phyloP scores from a whole-genome alignment of 208 protist species.

The Acanthamoeba lenticulata region DNA sequence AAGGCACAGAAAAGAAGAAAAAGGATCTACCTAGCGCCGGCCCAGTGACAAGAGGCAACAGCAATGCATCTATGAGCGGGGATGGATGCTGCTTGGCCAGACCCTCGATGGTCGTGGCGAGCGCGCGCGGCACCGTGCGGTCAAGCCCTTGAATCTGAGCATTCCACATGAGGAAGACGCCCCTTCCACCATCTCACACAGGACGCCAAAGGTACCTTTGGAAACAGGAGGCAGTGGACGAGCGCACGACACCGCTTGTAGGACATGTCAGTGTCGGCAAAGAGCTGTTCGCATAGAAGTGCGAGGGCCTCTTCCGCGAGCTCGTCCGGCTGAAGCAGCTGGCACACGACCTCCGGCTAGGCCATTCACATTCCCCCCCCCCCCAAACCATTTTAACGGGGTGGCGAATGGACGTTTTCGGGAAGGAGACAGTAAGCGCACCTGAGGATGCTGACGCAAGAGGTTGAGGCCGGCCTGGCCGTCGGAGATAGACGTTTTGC shows the following conservation, averaged over 20 bases:
- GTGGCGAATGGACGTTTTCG: background rate
- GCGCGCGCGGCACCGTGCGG: background rate
- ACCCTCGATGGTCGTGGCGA: background rate
- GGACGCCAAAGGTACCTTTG: background rate
- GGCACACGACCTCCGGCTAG: background rate
- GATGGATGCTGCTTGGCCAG: conserved; percentile 27
- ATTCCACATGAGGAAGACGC: too few relatives aligned
- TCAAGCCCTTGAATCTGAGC: background rate
- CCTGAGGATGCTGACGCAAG: background rate
- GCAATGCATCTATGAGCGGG: background rate
- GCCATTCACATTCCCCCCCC: background rate
- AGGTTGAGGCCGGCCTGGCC: background rate
- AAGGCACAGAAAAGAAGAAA: background rate
- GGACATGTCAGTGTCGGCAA: background rate
- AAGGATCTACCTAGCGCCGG: background rate
- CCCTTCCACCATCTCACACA: too few relatives aligned
- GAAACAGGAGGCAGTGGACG: background rate
- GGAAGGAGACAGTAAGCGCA: background rate
- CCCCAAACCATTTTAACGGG: too few relatives aligned
- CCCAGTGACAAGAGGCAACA: background rate
- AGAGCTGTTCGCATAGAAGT: background rate
- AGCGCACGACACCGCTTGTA: conserved; percentile 3
- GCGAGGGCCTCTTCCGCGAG: background rate
- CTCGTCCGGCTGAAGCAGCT: background rate
- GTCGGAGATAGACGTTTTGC: background rate